Evolutionary conservation across 2,329 filamentous ascomycete genomes (phyloP).

Genomic region (Phyllosticta ampelicida): DNA sequence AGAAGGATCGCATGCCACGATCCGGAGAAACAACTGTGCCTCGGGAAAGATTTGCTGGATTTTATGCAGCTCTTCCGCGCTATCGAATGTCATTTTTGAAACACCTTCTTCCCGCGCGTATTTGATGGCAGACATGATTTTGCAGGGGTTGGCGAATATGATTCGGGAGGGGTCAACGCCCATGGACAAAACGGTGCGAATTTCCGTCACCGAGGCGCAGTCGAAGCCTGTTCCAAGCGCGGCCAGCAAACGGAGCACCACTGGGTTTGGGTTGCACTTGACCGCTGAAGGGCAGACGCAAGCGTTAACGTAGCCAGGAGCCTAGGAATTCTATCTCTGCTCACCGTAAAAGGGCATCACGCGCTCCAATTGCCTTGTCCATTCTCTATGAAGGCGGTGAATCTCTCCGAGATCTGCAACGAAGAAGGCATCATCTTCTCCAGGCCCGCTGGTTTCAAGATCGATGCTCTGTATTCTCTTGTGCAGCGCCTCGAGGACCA

Average conservation of each 20-base stretch:
- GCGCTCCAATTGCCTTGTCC: slow-evolving; percentile 80
- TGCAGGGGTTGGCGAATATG: slow-evolving; percentile 95
- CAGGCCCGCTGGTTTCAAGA: slow-evolving; percentile 70
- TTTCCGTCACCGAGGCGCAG: slow-evolving; percentile 89
- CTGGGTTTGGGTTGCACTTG: slow-evolving; percentile 88
- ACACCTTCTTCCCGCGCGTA: slow-evolving; percentile 70
- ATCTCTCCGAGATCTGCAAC: slow-evolving; percentile 91
- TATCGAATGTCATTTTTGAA: slow-evolving; percentile 95
- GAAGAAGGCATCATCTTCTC: slow-evolving; percentile 90
- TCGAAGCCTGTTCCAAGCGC: slow-evolving; percentile 85
- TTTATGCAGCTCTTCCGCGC: slow-evolving; percentile 88
- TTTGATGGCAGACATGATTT: slow-evolving; percentile 88
- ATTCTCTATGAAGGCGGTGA: slow-evolving; percentile 89
- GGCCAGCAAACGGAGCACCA: slow-evolving; percentile 71
- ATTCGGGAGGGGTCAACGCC: slow-evolving; percentile 75
- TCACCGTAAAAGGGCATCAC: slow-evolving; percentile 85
- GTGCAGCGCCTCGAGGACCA: slow-evolving; percentile 73
- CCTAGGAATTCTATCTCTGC: slow-evolving; percentile 23
- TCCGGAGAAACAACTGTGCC: slow-evolving; percentile 80
- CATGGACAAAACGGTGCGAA: slow-evolving; percentile 71
- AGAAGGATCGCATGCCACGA: slow-evolving; percentile 83
- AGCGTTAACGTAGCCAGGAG: not conserved
- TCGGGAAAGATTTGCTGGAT: slow-evolving; percentile 76
- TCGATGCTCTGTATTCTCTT: slow-evolving; percentile 68
- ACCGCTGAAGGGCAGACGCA: slow-evolving; percentile 49